phyloP scores from a whole-genome alignment of 1,284 basidiomycete species.

The Sanghuangporus baumii region DNA sequence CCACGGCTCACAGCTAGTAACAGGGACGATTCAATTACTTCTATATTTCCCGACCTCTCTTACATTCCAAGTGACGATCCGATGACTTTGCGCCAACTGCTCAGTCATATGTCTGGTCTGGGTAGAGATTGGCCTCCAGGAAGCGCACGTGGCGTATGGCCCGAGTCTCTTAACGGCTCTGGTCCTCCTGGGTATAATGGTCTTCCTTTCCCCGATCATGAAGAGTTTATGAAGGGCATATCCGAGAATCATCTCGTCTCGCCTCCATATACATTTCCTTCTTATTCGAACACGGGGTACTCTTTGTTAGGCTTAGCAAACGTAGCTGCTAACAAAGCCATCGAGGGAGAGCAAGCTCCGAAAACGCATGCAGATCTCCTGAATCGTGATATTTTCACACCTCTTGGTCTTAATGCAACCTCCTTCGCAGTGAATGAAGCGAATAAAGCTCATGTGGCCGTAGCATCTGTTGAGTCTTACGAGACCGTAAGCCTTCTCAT shows the following conservation, averaged over 20 bases:
- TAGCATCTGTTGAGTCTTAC: not conserved
- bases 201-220: not conserved
- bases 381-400: constrained; percentile 38
- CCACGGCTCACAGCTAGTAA: too few species aligned
- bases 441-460: constrained; percentile 1
- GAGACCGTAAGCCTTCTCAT: too few species aligned
- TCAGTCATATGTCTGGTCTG: constrained; percentile 43
- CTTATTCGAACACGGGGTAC: constrained; percentile 46
- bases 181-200: not conserved
- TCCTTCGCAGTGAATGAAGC: constrained; percentile 32
- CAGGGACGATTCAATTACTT: too few species aligned
- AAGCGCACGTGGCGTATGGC: constrained; percentile 34
- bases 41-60: not conserved
- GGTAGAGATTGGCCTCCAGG: constrained; percentile 41
- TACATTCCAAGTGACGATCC: constrained; percentile 24
- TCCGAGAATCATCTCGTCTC: constrained; percentile 28
- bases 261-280: constrained; percentile 38
- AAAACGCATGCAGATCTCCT: constrained; percentile 36
- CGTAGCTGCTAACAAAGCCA: constrained; percentile 35
- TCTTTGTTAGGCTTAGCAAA: constrained; percentile 36
- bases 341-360: constrained; percentile 25
- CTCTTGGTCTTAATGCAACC: constrained; percentile 35
- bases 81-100: constrained; percentile 41
- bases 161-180: constrained; percentile 20
- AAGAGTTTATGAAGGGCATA: not conserved